Evolutionary conservation across 768 basidiomycete genomes (phyloP).

Genomic region (Tulasnella sp.): DNA sequence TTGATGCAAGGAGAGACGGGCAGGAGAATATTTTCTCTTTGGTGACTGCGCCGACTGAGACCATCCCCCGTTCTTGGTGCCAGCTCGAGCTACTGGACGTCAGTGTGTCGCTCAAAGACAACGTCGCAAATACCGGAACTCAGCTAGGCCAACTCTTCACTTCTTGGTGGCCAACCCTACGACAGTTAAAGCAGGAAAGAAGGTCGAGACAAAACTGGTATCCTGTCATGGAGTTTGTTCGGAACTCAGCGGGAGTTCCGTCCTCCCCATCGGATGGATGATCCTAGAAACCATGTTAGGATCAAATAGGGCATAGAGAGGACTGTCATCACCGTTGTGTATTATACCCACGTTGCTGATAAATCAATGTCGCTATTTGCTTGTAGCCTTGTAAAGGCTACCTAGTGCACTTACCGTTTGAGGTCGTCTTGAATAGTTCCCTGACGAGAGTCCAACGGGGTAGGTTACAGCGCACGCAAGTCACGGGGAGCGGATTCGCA

Average conservation of each 20-base stretch:
- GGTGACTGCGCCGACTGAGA: background rate
- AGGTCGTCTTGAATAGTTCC: too few species aligned
- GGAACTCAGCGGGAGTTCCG: background rate
- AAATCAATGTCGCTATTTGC: too few species aligned
- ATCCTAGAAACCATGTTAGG: too few species aligned
- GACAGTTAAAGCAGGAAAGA: background rate
- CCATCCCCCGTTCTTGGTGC: background rate
- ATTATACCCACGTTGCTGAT: too few species aligned
- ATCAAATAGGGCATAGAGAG: too few species aligned
- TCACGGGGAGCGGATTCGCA: too few species aligned
- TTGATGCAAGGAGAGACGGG: background rate
- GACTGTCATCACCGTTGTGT: too few species aligned
- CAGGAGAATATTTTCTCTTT: background rate
- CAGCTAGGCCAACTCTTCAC: background rate
- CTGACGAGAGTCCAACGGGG: too few species aligned
- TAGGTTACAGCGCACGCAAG: too few species aligned
- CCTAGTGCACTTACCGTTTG: too few species aligned
- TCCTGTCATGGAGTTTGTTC: background rate
- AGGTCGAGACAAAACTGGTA: background rate
- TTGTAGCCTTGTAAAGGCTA: too few species aligned
- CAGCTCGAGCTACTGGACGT: background rate
- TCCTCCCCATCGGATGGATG: background rate
- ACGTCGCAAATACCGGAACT: background rate
- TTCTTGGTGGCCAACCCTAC: background rate
- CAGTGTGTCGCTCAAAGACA: background rate